Conservation (phyloP, 305 asterid species). For the Fraxinus paxiana region DNA sequence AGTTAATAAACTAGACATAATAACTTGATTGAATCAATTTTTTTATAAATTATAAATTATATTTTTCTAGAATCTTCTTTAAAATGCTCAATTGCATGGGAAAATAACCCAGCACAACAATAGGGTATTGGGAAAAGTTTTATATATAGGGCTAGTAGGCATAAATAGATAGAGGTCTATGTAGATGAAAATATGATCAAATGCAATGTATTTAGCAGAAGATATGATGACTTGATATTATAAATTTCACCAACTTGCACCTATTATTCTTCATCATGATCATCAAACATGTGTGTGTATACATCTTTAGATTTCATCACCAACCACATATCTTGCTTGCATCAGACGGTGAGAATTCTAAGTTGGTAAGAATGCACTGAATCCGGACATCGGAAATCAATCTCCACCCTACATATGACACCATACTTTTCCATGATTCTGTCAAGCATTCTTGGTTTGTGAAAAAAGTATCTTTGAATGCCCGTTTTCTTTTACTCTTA, state of each 20-base stretch:
- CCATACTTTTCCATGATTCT: slow-evolving; percentile 7
- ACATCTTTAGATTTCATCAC: slow-evolving; percentile 13
- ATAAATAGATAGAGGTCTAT: not conserved
- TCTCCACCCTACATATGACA: not conserved
- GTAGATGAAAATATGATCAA: slow-evolving; percentile 17
- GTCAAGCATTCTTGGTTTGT: slow-evolving; percentile 6
- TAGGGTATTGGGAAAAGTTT: slow-evolving; percentile 13
- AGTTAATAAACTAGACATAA: not conserved
- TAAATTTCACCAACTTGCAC: slow-evolving; percentile 22
- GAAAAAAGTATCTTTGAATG: not conserved
- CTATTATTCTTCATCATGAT: slow-evolving; percentile 19
- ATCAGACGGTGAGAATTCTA: not conserved
- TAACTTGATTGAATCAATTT: not conserved
- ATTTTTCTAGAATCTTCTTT: slow-evolving; percentile 18
- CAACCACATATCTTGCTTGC: slow-evolving; percentile 10
- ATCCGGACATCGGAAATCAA: not conserved
- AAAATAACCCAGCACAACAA: slow-evolving; percentile 5
- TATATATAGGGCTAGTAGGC: slow-evolving; percentile 6
- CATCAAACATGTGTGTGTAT: not conserved
- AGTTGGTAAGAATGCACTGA: not conserved
- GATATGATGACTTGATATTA: not conserved
- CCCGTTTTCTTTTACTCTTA: not conserved
- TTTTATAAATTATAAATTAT: not conserved
- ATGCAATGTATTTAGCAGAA: slow-evolving; percentile 35
- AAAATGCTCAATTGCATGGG: slow-evolving; percentile 14